Conservation (phyloP, 1,284 basidiomycete species). For the Erythrobasidium hasegawianum region DNA sequence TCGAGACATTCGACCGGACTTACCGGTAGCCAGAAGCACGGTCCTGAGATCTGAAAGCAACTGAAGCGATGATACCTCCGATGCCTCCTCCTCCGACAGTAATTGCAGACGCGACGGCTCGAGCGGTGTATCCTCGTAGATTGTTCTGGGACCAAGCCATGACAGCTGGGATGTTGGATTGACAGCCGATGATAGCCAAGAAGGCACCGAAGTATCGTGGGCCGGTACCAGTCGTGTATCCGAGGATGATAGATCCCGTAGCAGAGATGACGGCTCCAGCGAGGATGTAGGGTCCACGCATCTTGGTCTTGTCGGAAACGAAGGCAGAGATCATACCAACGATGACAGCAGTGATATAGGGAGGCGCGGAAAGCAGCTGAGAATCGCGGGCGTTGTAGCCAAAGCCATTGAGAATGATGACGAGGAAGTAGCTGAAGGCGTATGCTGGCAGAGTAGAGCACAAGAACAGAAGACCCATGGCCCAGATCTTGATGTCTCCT, state of each 20-base stretch:
- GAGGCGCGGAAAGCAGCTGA: conserved; percentile 50
- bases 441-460: conserved; percentile 5
- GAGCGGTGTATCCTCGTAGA: conserved; percentile 51
- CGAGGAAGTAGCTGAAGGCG: conserved; percentile 49
- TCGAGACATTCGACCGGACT: neutral
- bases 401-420: conserved; percentile 50
- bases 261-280: conserved; percentile 48
- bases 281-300: conserved; percentile 49
- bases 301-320: conserved; percentile 48
- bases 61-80: conserved; percentile 52
- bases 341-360: conserved; percentile 48
- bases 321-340: conserved; percentile 48
- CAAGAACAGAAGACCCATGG: conserved; percentile 2
- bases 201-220: conserved; percentile 51
- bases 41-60: conserved; percentile 4
- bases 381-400: conserved; percentile 48
- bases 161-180: conserved; percentile 47
- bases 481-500: conserved; percentile 6
- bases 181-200: conserved; percentile 49
- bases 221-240: conserved; percentile 44
- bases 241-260: conserved; percentile 49
- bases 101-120: conserved; percentile 36
- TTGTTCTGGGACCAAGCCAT: conserved; percentile 50
- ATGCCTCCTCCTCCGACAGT: conserved; percentile 54
- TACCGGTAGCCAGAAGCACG: neutral